Conservation (phyloP, 2,329 filamentous ascomycete genomes). For the Penicillium sumatraense region DNA sequence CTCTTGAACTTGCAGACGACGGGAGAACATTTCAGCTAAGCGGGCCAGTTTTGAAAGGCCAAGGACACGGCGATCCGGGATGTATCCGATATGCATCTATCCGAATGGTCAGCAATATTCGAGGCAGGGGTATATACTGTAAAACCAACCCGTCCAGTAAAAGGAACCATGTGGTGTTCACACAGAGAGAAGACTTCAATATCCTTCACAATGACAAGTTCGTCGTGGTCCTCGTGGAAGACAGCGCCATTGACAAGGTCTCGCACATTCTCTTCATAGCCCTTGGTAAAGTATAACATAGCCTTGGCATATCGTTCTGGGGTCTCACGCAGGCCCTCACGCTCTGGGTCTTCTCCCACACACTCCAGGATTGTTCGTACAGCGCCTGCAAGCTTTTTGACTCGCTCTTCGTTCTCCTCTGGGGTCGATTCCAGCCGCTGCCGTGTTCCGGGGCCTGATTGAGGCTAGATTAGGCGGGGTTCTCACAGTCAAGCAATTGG, state of each 20-base stretch:
- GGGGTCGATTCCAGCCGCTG: slow-evolving; percentile 61
- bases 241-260: slow-evolving; percentile 93
- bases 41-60: slow-evolving; percentile 94
- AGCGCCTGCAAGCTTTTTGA: slow-evolving; percentile 66
- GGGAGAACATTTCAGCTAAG: slow-evolving; percentile 95
- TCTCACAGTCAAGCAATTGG: background rate
- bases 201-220: slow-evolving; percentile 96
- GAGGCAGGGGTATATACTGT: background rate
- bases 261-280: slow-evolving; percentile 91
- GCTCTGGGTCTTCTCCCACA: slow-evolving; percentile 67
- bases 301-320: slow-evolving; percentile 93
- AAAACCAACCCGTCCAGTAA: slow-evolving; percentile 79
- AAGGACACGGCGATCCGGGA: slow-evolving; percentile 87
- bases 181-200: slow-evolving; percentile 95
- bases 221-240: slow-evolving; percentile 95
- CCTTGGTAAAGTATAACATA: slow-evolving; percentile 93
- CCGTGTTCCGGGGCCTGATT: slow-evolving; percentile 51
- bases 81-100: slow-evolving; percentile 99
- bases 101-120: slow-evolving; percentile 17
- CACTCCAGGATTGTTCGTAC: slow-evolving; percentile 68
- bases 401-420: slow-evolving; percentile 60
- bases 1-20: slow-evolving; percentile 93
- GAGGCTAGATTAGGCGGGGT: background rate
- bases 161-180: slow-evolving; percentile 96
- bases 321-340: slow-evolving; percentile 66